Conservation (phyloP, 148 eudicot species). For the Nyssa sinensis region DNA sequence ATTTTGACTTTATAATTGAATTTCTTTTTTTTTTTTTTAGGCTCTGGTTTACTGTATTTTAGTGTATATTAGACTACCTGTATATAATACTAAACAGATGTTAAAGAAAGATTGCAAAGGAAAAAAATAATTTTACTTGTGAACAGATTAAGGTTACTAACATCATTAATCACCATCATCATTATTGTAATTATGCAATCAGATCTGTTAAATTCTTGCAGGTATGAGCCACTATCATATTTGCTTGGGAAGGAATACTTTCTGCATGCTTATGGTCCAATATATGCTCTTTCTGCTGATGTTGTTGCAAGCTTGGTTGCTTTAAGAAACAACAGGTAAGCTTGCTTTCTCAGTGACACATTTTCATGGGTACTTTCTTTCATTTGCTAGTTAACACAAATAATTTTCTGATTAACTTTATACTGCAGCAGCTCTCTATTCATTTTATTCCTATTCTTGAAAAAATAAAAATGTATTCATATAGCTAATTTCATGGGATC, state of each 20-base stretch:
- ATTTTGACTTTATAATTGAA: background rate
- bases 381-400: background rate
- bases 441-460: background rate
- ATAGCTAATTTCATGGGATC: background rate
- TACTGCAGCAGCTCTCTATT: too few species aligned
- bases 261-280: conserved; percentile 95
- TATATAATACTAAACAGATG: background rate
- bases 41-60: background rate
- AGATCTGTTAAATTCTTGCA: conserved; percentile 33
- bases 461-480: background rate
- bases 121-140: background rate
- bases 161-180: background rate
- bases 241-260: conserved; percentile 92
- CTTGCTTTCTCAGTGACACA: conserved; percentile 12
- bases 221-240: conserved; percentile 86
- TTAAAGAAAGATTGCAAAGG: background rate
- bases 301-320: conserved; percentile 89
- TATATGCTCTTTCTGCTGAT: conserved; percentile 88
- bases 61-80: background rate
- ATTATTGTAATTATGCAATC: conserved; percentile 5
- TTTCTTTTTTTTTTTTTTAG: background rate
- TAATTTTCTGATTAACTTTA: background rate
- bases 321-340: conserved; percentile 82
- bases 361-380: background rate
- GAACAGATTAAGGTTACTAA: background rate